Evolutionary conservation across 257 asterid genomes (phyloP).

Genomic region (Jacaranda mimosifolia): DNA sequence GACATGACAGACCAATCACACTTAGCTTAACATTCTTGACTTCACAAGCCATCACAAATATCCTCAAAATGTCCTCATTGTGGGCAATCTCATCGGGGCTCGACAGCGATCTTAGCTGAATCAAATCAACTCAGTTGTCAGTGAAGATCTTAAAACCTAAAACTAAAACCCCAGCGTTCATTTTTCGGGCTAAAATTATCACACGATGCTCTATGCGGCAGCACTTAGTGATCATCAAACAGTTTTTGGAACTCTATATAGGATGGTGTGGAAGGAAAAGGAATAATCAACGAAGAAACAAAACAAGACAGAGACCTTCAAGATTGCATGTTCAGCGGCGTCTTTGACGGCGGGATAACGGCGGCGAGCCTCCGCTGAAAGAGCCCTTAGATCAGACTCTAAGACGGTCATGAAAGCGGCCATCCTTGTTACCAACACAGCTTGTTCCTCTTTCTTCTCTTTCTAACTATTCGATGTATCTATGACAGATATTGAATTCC

Average conservation of each 20-base stretch:
- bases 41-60: constrained; percentile 97
- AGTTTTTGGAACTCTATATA: not conserved
- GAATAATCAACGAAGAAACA: not conserved
- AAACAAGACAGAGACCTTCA: constrained; percentile 60
- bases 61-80: constrained; percentile 82
- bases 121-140: constrained; percentile 38
- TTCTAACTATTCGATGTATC: not conserved
- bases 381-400: constrained; percentile 98
- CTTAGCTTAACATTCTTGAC: constrained; percentile 86
- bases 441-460: not conserved
- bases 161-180: constrained; percentile 9
- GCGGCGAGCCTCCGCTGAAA: constrained; percentile 97
- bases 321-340: constrained; percentile 97
- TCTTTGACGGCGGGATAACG: constrained; percentile 95
- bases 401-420: constrained; percentile 92
- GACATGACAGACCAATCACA: constrained; percentile 86
- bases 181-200: not conserved
- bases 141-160: constrained; percentile 17
- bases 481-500: not conserved
- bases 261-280: not conserved
- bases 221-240: not conserved
- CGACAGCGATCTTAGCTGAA: constrained; percentile 90
- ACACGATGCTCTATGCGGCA: not conserved
- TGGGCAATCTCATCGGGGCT: constrained; percentile 88
- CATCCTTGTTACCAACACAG: constrained; percentile 51